Evolutionary conservation across 2,329 filamentous ascomycete species (phyloP), one percentile per base, ranked within the genome.

Genomic region (Penicillium polonicum): DNA sequence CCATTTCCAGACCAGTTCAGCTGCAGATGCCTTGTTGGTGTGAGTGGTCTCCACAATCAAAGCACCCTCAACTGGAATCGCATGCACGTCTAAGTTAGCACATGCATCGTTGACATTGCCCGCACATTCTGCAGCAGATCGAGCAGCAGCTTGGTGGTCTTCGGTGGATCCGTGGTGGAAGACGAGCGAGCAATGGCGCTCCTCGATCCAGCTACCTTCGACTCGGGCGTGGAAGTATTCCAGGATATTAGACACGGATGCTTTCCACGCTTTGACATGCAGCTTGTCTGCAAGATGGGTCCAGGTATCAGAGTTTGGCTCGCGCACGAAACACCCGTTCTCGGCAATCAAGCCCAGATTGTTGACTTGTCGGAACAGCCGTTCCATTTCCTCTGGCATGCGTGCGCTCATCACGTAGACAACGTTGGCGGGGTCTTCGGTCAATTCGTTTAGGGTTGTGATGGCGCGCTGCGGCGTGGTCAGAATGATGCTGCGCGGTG

Each of bases 61-160:
- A 42, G 87, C 89, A 33, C 90, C 86, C 56, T 94, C 90, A 15
- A 91, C 80, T 1, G 90, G 88, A 19, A 96, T 85, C 5, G 93
- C 93, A 69, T 92, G 91, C 5, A 97, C 89, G 33, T 87, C 84
- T 74, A 95, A 90, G 55, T 83, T 85, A 70, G 91, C 88, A 71
- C 92, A 96, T 0, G 91, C 90, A 70, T 96, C 92, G 70, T 97
- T 97, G 80, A 97, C 94, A 68, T 97, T 92, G 61, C 90, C 92
- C 0, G 91, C 91, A 69, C 92, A 96, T 71, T 97, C 93, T 21
- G 88, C 89, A 0, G 92, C 93, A 67, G 92, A 89, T 21, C 91
- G 87, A 57, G 84, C 82, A 0, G 92, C 92, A 25, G 85, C 83
- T 51, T 88, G 85, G 57, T 85, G 85, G 70, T 97, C 91, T 55